Conservation (phyloP, 352 stramenopile genomes). For the Labyrinthula sp. region DNA sequence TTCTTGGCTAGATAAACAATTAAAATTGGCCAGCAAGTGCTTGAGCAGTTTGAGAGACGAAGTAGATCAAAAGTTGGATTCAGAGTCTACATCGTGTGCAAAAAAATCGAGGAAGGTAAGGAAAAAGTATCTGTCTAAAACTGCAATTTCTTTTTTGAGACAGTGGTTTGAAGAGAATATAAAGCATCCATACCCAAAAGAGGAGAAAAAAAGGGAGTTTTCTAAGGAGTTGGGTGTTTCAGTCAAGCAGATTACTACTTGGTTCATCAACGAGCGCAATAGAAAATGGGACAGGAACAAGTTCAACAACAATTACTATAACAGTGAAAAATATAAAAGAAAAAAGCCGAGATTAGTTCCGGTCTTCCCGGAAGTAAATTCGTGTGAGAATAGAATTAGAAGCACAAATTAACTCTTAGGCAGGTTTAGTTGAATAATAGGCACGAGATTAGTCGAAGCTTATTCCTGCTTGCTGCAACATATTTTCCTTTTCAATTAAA, state of each 20-base stretch:
- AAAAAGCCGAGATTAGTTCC: neutral
- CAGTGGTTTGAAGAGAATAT: conserved; percentile 11
- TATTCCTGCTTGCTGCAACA: conserved; percentile 48
- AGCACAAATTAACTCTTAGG: neutral
- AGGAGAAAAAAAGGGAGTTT: conserved; percentile 9
- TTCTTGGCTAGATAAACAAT: too few relatives aligned
- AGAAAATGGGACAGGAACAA: conserved; percentile 16
- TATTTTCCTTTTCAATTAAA: conserved; percentile 97
- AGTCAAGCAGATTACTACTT: conserved; percentile 7
- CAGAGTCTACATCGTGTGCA: too few relatives aligned
- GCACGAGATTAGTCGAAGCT: neutral
- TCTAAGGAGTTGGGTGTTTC: neutral
- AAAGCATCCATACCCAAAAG: conserved; percentile 16
- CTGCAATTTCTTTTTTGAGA: neutral
- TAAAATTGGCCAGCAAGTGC: too few relatives aligned
- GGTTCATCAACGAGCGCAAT: conserved; percentile 28
- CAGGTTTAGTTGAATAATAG: neutral
- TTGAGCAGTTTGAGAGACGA: too few relatives aligned
- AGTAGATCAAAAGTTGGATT: too few relatives aligned
- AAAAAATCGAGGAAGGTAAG: too few relatives aligned
- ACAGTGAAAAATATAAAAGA: neutral
- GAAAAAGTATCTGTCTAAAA: conserved; percentile 8
- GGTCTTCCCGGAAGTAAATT: neutral
- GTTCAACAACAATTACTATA: neutral
- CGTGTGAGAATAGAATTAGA: neutral